These are phyloP conservation scores for Durio zibethinus DNA, from an alignment of 345 rosid species.

Conservation along the genomic window DNA sequence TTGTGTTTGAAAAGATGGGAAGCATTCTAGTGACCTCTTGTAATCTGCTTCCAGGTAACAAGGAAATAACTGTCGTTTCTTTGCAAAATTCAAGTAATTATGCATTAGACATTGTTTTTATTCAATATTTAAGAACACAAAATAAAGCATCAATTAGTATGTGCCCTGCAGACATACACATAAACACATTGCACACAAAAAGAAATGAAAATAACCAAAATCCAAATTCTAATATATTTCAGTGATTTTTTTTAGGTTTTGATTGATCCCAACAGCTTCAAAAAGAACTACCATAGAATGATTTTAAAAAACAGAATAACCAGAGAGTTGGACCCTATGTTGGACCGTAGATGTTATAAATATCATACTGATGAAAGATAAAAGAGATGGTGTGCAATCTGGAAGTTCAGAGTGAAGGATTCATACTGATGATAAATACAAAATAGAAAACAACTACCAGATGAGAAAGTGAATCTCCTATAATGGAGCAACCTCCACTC, in stretches of 20 bases:
- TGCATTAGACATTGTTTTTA: background rate
- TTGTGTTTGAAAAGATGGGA: slow-evolving; percentile 60
- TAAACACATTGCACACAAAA: background rate
- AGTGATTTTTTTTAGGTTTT: background rate
- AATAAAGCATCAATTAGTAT: background rate
- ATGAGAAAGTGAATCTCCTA: background rate
- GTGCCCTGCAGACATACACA: background rate
- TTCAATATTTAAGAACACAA: background rate
- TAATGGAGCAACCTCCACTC: background rate
- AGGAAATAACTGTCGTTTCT: slow-evolving; percentile 64
- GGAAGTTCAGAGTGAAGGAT: background rate
- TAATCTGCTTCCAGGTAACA: slow-evolving; percentile 95
- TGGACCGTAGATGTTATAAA: background rate
- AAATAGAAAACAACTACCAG: background rate
- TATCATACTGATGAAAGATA: background rate
- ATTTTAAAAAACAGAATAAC: background rate
- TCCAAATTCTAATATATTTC: background rate
- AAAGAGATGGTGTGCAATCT: background rate
- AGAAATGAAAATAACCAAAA: background rate
- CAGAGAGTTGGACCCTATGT: background rate
- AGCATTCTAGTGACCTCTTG: slow-evolving; percentile 90
- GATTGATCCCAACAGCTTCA: background rate
- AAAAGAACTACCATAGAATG: background rate
- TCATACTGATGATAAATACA: background rate
- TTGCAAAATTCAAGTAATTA: slow-evolving; percentile 6